Base-by-base conservation (phyloP, 768 basidiomycete species). In the Russula lepida region DNA sequence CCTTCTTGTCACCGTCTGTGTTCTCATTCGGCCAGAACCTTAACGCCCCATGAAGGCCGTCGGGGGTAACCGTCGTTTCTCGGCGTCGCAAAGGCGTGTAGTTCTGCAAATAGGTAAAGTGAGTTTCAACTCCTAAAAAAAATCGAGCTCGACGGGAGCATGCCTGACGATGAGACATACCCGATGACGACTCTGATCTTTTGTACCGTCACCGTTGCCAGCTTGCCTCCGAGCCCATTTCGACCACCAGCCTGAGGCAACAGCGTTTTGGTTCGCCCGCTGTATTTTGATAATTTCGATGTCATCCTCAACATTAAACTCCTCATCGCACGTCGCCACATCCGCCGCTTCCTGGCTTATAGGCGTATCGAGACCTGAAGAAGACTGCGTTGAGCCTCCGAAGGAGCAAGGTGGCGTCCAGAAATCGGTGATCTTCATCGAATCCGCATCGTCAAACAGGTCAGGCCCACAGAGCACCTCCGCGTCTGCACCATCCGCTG, bases 161-260 rank as follows among this genome's bases (percentile, higher is more conserved):
- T 44, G 48, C 37, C 53, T 56, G 63, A 58, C 23, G 32, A 39
- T 43, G 41, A 39, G 33, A 63, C 54, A 33, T 33, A 67, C 59
- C 35, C 50, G 60, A 37, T 60, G 47, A 17, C 23, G 30, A 56
- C 41, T 60, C 25, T 19, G 27, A 25, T 56, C 55, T 21, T 56
- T 61, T 13, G 23, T 28, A 17, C 17, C 47, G 15, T 28, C n/a
- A 28, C 46, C 15, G 33, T 47, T 53, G 43, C 39, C 37, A 21
- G 52, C 39, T 28, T 44, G 69, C 47, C 67, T 72, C 60, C 74
- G 67, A 27, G 77, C 76, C 80, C 80, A 85, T 56, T 74, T 75
- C 11, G 77, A 72, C 74, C 78, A 75, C 84, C 83, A 76, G 21
- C 81, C 84, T 49, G 71, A 72, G 47, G 74, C 76, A n/a, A 76